A percentile compares a stretch with the other conserved stretches of the same genome.
phyloP scores from a whole-genome alignment of 2,329 filamentous ascomycete species.

The Penicillium sp. region DNA sequence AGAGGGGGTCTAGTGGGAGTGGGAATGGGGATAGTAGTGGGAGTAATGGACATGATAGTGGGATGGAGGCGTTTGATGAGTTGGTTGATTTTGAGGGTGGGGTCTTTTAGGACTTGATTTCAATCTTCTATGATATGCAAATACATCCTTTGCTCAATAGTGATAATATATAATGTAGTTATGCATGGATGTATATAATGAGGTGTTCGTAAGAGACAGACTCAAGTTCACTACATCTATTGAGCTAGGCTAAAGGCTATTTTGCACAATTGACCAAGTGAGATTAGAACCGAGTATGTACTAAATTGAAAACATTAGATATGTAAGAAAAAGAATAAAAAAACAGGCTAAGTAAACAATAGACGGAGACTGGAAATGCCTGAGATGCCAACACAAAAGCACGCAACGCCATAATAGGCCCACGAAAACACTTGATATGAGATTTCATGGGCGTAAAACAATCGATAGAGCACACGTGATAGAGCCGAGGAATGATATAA shows the following conservation, averaged over 20 bases:
- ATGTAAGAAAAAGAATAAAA: not conserved
- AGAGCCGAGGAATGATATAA: not conserved
- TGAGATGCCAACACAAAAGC: slow-evolving; percentile 5
- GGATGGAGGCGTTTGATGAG: slow-evolving; percentile 18
- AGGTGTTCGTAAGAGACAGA: no score
- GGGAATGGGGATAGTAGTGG: not conserved
- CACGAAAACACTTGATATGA: not conserved
- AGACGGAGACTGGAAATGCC: not conserved
- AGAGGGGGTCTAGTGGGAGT: not conserved
- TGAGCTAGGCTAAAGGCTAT: no score
- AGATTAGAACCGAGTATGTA: slow-evolving; percentile 8
- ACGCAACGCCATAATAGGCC: slow-evolving; percentile 2
- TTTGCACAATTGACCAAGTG: not conserved
- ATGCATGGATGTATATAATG: no score
- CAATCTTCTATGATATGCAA: no score
- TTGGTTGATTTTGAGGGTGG: slow-evolving; percentile 19
- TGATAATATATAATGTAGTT: no score
- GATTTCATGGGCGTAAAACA: not conserved
- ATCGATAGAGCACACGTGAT: not conserved
- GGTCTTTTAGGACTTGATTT: not conserved
- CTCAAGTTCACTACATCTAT: no score
- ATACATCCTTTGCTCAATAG: no score
- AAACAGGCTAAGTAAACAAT: slow-evolving; percentile 9
- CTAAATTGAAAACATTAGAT: slow-evolving; percentile 8
- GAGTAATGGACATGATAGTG: not conserved